phyloP scores from a whole-genome alignment of 345 rosid species.

The Euclidium syriacum region DNA sequence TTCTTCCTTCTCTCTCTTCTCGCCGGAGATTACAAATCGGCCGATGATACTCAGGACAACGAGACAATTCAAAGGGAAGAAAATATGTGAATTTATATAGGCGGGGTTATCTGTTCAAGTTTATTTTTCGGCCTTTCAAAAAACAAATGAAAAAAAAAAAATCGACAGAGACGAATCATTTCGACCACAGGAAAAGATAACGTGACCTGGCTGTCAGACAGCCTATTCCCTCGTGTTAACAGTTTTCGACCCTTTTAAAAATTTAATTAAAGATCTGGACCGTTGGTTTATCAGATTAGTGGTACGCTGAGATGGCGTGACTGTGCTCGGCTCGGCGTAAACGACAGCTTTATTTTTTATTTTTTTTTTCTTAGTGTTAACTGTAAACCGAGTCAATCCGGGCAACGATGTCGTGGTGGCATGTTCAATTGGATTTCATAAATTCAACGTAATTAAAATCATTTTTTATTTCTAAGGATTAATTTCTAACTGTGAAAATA shows the following conservation, averaged over 20 bases:
- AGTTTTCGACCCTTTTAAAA: background rate
- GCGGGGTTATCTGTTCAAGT: conserved; percentile 23
- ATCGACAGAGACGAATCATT: conserved; percentile 31
- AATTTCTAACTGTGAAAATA: too few species aligned
- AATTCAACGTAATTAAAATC: conserved; percentile 17
- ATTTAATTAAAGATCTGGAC: conserved; percentile 14
- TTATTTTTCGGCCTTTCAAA: conserved; percentile 27
- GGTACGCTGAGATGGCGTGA: conserved; percentile 16
- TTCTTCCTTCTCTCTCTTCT: conserved; percentile 2
- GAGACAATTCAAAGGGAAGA: conserved; percentile 24
- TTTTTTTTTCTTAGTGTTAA: background rate
- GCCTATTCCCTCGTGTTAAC: conserved; percentile 32
- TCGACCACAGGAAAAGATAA: conserved; percentile 35
- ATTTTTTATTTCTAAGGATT: too few species aligned
- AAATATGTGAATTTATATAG: conserved; percentile 27
- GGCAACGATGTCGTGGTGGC: conserved; percentile 32
- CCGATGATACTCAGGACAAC: conserved; percentile 22
- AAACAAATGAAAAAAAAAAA: background rate
- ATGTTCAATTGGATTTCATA: conserved; percentile 11
- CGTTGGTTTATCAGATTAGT: conserved; percentile 20
- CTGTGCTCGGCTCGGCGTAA: conserved; percentile 23
- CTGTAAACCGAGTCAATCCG: conserved; percentile 25
- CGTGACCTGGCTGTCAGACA: conserved; percentile 41
- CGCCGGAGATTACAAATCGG: conserved; percentile 26
- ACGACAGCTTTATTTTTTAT: conserved; percentile 18